Conservation (phyloP, 306 rosid species). For the Delonix regia region DNA sequence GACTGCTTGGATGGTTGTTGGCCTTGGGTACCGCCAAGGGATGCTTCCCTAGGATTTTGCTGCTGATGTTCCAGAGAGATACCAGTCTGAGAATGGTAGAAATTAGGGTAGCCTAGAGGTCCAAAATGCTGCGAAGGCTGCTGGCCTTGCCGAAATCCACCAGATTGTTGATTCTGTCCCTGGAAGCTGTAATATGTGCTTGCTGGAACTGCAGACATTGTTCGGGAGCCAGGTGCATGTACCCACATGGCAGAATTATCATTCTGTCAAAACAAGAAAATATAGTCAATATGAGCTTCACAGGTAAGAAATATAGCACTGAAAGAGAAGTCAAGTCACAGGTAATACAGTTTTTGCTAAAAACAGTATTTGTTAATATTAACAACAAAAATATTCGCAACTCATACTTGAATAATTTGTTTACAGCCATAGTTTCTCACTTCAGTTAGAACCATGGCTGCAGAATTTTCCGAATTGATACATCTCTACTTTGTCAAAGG, state of each 20-base stretch:
- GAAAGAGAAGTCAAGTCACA: neutral
- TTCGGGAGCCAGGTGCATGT: conserved; percentile 87
- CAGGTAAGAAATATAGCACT: neutral
- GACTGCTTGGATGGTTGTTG: conserved; percentile 84
- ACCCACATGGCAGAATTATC: conserved; percentile 91
- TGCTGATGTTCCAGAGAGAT: conserved; percentile 76
- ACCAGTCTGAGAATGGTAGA: conserved; percentile 79
- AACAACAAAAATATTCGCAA: no score
- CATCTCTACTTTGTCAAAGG: neutral
- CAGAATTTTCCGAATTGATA: neutral
- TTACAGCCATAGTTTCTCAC: no score
- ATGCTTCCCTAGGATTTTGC: conserved; percentile 68
- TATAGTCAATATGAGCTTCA: conserved; percentile 6
- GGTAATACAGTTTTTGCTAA: no score
- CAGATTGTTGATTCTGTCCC: conserved; percentile 84
- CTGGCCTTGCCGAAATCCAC: conserved; percentile 85
- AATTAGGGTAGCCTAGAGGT: conserved; percentile 71
- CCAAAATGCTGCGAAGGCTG: conserved; percentile 83
- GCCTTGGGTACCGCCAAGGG: conserved; percentile 69
- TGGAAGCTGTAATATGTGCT: conserved; percentile 75
- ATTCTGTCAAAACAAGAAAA: conserved; percentile 46
- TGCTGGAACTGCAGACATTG: conserved; percentile 80
- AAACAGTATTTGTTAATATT: no score
- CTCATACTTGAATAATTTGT: no score
- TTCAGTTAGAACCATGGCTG: conserved; percentile 4